Percentiles rank a stretch among this genome's conserved stretches.
phyloP scores from a whole-genome alignment of 257 asterid species.

The Lithospermum erythrorhizon region DNA sequence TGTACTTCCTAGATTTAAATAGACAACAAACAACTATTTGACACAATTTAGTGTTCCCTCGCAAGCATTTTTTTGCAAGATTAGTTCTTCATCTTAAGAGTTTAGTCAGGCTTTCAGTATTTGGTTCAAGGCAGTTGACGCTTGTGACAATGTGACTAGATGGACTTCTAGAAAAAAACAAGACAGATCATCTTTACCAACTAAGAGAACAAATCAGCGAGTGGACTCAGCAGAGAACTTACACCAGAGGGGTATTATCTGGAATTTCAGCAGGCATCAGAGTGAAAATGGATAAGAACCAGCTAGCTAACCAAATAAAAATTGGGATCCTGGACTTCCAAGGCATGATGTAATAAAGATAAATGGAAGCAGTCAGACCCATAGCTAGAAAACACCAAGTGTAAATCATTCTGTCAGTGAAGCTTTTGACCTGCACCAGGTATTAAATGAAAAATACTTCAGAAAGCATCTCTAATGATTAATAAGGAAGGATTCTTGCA shows the following conservation, averaged over 20 bases:
- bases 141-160: too few species aligned
- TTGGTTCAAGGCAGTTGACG: too few species aligned
- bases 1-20: too few species aligned
- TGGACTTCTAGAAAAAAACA: too few species aligned
- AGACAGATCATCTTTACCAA: background rate
- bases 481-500: constrained; percentile 8
- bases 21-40: too few species aligned
- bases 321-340: constrained; percentile 47
- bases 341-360: constrained; percentile 44
- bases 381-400: constrained; percentile 75
- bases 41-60: too few species aligned
- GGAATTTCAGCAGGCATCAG: constrained; percentile 99
- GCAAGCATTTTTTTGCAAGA: too few species aligned
- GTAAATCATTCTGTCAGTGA: constrained; percentile 69
- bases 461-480: constrained; percentile 12
- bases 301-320: constrained; percentile 60
- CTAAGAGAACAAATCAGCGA: background rate
- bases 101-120: too few species aligned
- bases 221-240: constrained; percentile 18
- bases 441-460: constrained; percentile 9
- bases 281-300: constrained; percentile 76
- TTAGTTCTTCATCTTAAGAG: too few species aligned
- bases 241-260: constrained; percentile 82
- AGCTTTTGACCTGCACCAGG: constrained; percentile 72
- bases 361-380: constrained; percentile 58